Conservation (phyloP, 1,284 basidiomycete species). For the Gymnopus androsaceus region DNA sequence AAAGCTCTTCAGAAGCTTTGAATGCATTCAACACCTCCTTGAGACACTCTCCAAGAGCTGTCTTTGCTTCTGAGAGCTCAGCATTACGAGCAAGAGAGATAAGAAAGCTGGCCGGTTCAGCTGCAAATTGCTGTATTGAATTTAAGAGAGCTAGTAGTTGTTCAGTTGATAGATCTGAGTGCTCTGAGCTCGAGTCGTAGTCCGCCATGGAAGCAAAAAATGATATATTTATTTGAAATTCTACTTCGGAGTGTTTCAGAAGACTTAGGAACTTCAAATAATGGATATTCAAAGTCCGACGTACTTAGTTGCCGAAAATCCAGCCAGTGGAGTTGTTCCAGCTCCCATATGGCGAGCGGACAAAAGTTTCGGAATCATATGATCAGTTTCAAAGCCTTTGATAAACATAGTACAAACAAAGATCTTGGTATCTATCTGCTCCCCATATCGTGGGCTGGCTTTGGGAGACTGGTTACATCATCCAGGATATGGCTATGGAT, state of each 20-base stretch:
- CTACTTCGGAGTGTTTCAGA: neutral
- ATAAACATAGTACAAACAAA: constrained; percentile 4
- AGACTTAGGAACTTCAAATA: neutral
- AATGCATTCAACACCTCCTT: neutral
- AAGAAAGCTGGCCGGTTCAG: neutral
- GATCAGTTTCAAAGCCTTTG: too few species aligned
- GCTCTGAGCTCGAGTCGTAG: neutral
- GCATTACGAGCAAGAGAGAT: neutral
- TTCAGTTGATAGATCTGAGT: neutral
- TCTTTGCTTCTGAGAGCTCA: neutral
- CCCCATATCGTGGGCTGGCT: too few species aligned
- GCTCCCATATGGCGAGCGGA: constrained; percentile 2
- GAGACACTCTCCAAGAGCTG: neutral
- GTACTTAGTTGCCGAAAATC: neutral
- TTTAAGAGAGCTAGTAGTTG: neutral
- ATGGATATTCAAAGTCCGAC: neutral
- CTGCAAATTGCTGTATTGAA: neutral
- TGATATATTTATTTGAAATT: neutral
- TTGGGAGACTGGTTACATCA: too few species aligned
- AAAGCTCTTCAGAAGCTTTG: too few species aligned
- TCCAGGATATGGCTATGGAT: too few species aligned
- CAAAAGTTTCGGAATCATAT: neutral
- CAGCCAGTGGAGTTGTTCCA: neutral
- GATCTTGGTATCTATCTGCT: neutral
- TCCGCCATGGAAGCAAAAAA: too few species aligned